Conservation (phyloP, 140 eudicot species). For the Cichorium intybus region DNA sequence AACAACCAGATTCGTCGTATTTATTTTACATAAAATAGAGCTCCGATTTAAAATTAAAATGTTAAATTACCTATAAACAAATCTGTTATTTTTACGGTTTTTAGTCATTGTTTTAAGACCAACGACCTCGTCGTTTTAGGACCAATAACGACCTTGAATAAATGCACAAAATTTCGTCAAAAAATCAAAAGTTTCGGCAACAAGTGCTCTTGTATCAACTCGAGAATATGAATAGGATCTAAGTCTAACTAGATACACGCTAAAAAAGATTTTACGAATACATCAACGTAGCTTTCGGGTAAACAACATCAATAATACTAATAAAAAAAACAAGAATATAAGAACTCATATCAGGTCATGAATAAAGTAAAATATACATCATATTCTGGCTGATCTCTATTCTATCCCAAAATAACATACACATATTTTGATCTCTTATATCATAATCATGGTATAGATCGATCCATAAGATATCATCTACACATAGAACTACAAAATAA, state of each 20-base stretch:
- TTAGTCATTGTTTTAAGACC: too few species aligned
- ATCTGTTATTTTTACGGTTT: neutral
- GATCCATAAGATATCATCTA: neutral
- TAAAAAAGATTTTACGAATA: too few species aligned
- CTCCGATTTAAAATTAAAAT: neutral
- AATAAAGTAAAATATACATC: neutral
- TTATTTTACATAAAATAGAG: too few species aligned
- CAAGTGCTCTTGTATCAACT: constrained; percentile 8
- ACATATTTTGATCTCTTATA: constrained; percentile 5
- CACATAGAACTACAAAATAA: constrained; percentile 3
- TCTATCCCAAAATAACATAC: neutral
- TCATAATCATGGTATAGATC: constrained; percentile 4
- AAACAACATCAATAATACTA: too few species aligned
- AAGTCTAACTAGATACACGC: too few species aligned
- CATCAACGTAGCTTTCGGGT: neutral
- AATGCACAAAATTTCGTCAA: neutral
- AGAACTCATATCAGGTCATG: neutral
- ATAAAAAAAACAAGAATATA: neutral
- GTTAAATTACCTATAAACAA: neutral
- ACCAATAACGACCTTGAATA: neutral
- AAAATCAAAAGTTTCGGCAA: constrained; percentile 4
- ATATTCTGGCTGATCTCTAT: neutral
- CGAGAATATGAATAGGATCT: neutral
- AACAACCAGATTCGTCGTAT: too few species aligned
- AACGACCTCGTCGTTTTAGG: too few species aligned